These are phyloP conservation scores for Cetradonia linearis DNA, from an alignment of 495 filamentous ascomycete genomes.

Conservation along the genomic window DNA sequence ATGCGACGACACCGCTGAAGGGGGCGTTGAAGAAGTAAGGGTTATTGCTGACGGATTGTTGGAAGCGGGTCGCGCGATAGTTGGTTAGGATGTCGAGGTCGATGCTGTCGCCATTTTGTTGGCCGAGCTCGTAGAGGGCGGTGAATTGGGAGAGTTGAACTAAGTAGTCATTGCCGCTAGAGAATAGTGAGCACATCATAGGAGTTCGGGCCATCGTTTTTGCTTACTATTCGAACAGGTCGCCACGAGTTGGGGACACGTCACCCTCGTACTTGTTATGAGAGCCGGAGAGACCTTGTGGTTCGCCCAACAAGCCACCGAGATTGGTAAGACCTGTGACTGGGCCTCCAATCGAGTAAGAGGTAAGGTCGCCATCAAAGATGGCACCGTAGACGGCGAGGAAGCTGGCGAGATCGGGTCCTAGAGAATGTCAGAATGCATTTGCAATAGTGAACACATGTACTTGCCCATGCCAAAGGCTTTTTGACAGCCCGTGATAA, in stretches of 20 bases:
- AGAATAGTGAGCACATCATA: neutral
- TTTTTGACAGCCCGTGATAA: slow-evolving; percentile 12
- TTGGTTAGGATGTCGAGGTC: slow-evolving; percentile 22
- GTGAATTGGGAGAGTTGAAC: slow-evolving; percentile 27
- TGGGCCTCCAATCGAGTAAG: slow-evolving; percentile 23
- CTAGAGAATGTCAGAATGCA: neutral
- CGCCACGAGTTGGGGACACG: slow-evolving; percentile 41
- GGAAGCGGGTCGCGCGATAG: slow-evolving; percentile 26
- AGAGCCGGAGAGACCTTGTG: slow-evolving; percentile 24
- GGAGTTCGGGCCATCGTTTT: neutral
- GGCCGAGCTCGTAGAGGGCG: slow-evolving; percentile 25
- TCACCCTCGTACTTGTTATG: slow-evolving; percentile 29
- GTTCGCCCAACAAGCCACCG: slow-evolving; percentile 18
- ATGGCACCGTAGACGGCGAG: slow-evolving; percentile 25
- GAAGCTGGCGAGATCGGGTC: slow-evolving; percentile 17
- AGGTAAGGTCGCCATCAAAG: slow-evolving; percentile 20
- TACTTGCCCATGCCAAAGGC: slow-evolving; percentile 20
- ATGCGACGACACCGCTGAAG: slow-evolving; percentile 48
- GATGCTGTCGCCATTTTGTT: slow-evolving; percentile 18
- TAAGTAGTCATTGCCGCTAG: slow-evolving; percentile 27
- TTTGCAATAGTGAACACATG: neutral
- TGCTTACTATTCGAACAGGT: slow-evolving; percentile 33
- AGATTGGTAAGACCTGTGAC: slow-evolving; percentile 5
- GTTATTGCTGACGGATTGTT: slow-evolving; percentile 29
- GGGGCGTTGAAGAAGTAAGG: slow-evolving; percentile 33